phyloP scores from a whole-genome alignment of 495 filamentous ascomycete genomes.

The Penicillium subrubescens region DNA sequence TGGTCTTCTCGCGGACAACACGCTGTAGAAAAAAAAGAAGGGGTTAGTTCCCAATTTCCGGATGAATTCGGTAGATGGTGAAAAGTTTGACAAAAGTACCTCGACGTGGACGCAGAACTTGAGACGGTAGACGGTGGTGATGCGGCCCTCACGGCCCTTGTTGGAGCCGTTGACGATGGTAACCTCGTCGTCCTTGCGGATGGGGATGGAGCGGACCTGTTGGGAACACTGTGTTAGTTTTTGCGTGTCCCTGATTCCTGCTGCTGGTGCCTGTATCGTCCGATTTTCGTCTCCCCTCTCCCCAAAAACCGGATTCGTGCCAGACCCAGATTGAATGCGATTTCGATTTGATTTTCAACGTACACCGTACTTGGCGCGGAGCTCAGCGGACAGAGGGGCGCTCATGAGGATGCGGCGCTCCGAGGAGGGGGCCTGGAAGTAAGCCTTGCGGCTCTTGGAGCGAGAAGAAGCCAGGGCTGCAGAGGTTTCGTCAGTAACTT shows the following conservation, averaged over 20 bases:
- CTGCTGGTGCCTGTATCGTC: constrained; percentile 11
- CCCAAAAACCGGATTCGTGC: constrained; percentile 8
- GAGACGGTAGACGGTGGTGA: constrained; percentile 95
- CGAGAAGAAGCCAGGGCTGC: constrained; percentile 78
- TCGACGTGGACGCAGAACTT: constrained; percentile 95
- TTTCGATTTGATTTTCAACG: constrained; percentile 27
- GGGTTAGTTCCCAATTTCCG: background rate
- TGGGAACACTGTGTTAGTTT: constrained; percentile 19
- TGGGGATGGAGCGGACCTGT: constrained; percentile 92
- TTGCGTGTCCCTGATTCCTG: background rate
- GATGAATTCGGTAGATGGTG: background rate
- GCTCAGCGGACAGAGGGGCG: constrained; percentile 91
- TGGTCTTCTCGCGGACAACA: constrained; percentile 89
- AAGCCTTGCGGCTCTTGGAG: constrained; percentile 96
- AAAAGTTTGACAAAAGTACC: constrained; percentile 35
- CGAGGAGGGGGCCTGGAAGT: constrained; percentile 91
- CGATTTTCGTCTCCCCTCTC: background rate
- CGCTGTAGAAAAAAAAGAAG: background rate
- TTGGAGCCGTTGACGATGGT: constrained; percentile 80
- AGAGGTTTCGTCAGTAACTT: constrained; percentile 30
- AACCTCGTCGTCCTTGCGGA: constrained; percentile 97
- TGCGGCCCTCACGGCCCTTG: constrained; percentile 93
- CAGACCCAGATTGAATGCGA: constrained; percentile 13
- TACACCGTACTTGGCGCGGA: constrained; percentile 95
- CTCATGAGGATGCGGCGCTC: constrained; percentile 91